Conservation (phyloP, 768 basidiomycete species). For the Floccularia luteovirens region DNA sequence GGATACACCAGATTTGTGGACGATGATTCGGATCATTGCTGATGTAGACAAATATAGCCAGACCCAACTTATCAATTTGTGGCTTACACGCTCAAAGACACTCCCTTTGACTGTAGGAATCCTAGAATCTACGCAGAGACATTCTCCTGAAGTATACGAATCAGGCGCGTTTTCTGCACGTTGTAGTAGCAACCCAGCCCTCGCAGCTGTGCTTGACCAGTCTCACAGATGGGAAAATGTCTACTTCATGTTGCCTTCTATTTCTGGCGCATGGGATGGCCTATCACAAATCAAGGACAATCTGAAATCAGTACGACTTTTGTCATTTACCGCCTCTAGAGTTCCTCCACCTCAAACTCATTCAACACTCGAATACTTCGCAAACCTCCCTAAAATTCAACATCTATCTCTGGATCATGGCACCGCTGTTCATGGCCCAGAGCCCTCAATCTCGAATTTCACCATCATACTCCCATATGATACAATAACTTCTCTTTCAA, state of each 20-base stretch:
- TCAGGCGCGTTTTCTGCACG: slow-evolving; percentile 5
- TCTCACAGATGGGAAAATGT: slow-evolving; percentile 7
- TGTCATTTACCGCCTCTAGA: slow-evolving; percentile 6
- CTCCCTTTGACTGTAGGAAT: slow-evolving; percentile 8
- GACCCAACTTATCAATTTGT: slow-evolving; percentile 5
- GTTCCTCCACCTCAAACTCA: slow-evolving; percentile 1
- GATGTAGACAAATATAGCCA: slow-evolving; percentile 3
- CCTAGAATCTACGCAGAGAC: slow-evolving; percentile 3
- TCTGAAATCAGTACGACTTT: slow-evolving; percentile 4
- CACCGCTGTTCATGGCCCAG: slow-evolving; percentile 1
- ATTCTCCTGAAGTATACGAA: background rate
- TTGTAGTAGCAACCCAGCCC: slow-evolving; percentile 5
- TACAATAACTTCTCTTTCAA: slow-evolving; percentile 6
- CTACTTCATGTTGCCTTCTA: slow-evolving; percentile 8
- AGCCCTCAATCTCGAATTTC: background rate
- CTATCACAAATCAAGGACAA: slow-evolving; percentile 4
- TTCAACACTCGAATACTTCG: slow-evolving; percentile 5
- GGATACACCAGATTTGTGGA: slow-evolving; percentile 10
- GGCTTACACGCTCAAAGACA: slow-evolving; percentile 6
- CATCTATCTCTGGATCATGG: slow-evolving; percentile 6
- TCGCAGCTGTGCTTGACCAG: slow-evolving; percentile 4
- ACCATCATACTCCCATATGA: slow-evolving; percentile 4
- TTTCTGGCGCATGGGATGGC: slow-evolving; percentile 4
- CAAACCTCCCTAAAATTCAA: slow-evolving; percentile 5
- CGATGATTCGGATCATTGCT: slow-evolving; percentile 7